Evolutionary conservation across 2,329 filamentous ascomycete genomes (phyloP), one percentile per base, ranked within the genome.

Genomic region (Xylariaceae sp.): DNA sequence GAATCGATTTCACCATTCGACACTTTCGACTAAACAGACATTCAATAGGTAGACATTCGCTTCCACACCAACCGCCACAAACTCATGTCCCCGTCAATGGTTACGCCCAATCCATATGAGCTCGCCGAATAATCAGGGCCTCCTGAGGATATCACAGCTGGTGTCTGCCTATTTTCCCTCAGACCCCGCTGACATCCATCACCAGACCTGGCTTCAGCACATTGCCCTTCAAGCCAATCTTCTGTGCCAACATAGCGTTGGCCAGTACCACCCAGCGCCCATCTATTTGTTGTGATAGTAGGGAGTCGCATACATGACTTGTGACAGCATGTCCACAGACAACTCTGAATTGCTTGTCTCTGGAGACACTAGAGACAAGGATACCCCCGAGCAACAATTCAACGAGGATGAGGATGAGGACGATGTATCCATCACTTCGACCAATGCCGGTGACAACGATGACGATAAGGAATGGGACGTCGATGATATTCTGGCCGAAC

Each of bases 341-440:
- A 32, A 26, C 29, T 29, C 50, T 4, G 44, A 26, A 6, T 41
- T 37, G 11, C 47, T 51, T 47, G n/a, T 31, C 50, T 9, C 55
- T 47, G 34, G 2, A 19, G 30, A 12, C 11, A 55, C 55, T 47
- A 34, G 2, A 19, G 30, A 12, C 11, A 55, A 43, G 37, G 39
- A 50, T 42, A 5, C 42, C 27, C 3, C 50, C 9, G 31, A 35
- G 8, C 51, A 48, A 30, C 46, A 37, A 34, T 19, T 19, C 19
- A 19, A 19, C 19, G 19, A 19, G 19, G 46, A 59, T 27, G 43
- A 60, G 46, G 75, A 79, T 34, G 76, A 81, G 48, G 74, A 81
- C 58, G 65, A 70, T 29, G 77, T 85, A 40, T 86, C 83, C 1
- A 55, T 83, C 42, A 80, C 76, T 0, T 86, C 83, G 1, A 84